These are phyloP conservation scores for Xerophyta viscosa DNA, from an alignment of 106 monocot species.

Conservation along the genomic window DNA sequence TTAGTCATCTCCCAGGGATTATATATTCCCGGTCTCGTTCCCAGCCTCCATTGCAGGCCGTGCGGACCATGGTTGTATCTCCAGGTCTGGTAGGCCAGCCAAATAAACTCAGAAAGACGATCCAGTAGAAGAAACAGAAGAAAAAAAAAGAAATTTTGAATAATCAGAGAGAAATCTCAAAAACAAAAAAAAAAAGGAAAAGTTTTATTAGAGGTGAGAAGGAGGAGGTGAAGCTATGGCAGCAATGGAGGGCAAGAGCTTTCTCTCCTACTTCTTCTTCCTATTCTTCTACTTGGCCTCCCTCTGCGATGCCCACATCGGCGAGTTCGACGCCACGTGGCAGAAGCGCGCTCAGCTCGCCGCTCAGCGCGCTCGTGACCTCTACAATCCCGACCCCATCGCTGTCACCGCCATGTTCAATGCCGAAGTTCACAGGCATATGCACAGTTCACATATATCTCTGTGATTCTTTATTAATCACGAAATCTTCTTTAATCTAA, in stretches of 20 bases:
- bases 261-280: conserved; percentile 3
- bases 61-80: conserved; percentile 3
- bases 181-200: not conserved
- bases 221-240: no score
- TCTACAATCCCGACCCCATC: conserved; percentile 8
- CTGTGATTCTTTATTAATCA: not conserved
- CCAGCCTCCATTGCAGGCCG: no score
- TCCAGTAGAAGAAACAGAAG: not conserved
- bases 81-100: conserved; percentile 4
- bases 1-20: not conserved
- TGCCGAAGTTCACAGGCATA: conserved; percentile 9
- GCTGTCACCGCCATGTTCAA: conserved; percentile 18
- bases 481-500: no score
- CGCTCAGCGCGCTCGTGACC: not conserved
- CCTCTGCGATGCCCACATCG: conserved; percentile 4
- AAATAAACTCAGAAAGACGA: not conserved
- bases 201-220: no score
- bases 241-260: not conserved
- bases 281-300: conserved; percentile 4
- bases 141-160: no score
- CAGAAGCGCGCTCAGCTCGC: conserved; percentile 7
- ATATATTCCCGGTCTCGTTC: not conserved
- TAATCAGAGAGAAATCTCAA: not conserved
- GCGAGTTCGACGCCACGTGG: conserved; percentile 6
- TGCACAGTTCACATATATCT: not conserved